Base-by-base conservation (phyloP, 2,329 filamentous ascomycete species). In the Trichoderma polysporum region DNA sequence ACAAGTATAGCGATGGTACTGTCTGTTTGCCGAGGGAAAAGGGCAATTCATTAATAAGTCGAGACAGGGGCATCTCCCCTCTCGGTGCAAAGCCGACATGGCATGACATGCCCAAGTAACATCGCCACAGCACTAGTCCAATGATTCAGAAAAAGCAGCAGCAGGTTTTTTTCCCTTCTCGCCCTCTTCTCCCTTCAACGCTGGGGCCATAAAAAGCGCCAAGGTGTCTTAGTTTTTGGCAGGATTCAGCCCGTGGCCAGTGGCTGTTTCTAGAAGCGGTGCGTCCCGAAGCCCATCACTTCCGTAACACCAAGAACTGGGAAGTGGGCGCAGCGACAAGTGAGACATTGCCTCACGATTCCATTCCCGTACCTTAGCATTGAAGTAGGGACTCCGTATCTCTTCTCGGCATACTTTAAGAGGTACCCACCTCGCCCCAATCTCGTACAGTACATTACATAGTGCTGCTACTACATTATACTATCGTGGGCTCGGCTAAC, bases 211-310 rank as follows among this genome's bases (percentile, higher is more conserved):
- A 3, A 27, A 39, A 31, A 50, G 47, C 41, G 31, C 35, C 59
- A n/a, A 22, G 12, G 29, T 45, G 59, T 37, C 47, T 62, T 27
- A 29, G 8, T 6, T 29, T 22, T 39, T 12, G 49, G 59, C 12
- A 62, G 59, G 59, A 62, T 62, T 41, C 49, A 52, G 59, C 59
- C 47, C 35, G 31, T 53, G 25, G 17, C 31, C 35, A 62, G 59
- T 62, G 47, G 49, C 47, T 53, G 59, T 62, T 62, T 62, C 59
- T 62, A 62, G 59, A 62, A 62, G 59, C 59, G 59, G 59, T 62
- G 59, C 59, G 59, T 62, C 59, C 59, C 59, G 59, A 62, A 53
- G 49, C 47, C 19, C 59, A 31, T 25, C 31, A 15, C 59, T 62
- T 53, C 59, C 59, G 47, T 61, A 50, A 50, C 25, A 50, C 22